Base-by-base conservation (phyloP, 2,329 filamentous ascomycete genomes). In the Stylonectria norvegica region DNA sequence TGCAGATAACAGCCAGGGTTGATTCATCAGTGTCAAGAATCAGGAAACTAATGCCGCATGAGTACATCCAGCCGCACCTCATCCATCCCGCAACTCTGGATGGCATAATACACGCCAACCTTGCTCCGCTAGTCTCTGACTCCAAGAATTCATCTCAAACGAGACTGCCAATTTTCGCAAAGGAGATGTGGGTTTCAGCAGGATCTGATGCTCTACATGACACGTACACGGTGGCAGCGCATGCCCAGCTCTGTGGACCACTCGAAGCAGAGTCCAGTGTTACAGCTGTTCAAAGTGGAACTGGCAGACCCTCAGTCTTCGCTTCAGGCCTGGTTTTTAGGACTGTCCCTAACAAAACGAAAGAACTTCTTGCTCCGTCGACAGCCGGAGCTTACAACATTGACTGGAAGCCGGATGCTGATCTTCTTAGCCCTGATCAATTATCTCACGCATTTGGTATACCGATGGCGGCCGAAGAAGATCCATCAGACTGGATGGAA, bases 41-140 rank as follows among this genome's bases (percentile, higher is more conserved):
- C 28, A 30, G 15, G 28, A 15, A 30, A 9, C 9, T 6, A 15
- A 30, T 30, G 28, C 28, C 28, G 8, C 15, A 30, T 14, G 7
- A 30, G 14, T 15, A 30, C 28, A 15, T 30, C 28, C 28, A 30
- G 7, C 28, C 8, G 9, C 28, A 30, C 15, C 28, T 64, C 6
- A 55, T 67, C 11, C 66, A 69, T 38, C 66, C 66, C 1, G 59
- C 60, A 9, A 49, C 67, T 5, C 47, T 70, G 4, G 67, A 70
- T 39, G 51, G 14, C 55, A 52, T 4, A 54, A 48, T 23, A 48
- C 59, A 3, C 34, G 32, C 16, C 34, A 40, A 15, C 33, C 54
- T 12, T 39, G 47, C 14, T 34, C 66, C 4, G 29, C 34, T 5
- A 49, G 64, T 33, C 58, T 57, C 3, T 67, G 65, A 64, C 56